phyloP scores from a whole-genome alignment of 768 basidiomycete genomes.

The Macrolepiota albuminosa region DNA sequence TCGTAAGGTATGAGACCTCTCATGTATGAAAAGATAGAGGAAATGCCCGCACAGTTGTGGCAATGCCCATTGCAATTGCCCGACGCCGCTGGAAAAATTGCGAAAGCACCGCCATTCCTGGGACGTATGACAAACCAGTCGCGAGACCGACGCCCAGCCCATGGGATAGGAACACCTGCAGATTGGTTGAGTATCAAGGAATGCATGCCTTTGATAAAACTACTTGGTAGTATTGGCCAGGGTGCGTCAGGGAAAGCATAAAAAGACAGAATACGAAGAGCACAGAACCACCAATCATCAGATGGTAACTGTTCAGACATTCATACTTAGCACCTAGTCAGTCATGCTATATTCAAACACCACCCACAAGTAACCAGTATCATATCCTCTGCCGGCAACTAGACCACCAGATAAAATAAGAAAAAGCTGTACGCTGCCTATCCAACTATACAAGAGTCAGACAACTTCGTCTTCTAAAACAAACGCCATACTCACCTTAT shows the following conservation, averaged over 20 bases:
- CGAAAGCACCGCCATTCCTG: constrained; percentile 37
- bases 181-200: neutral
- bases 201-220: neutral
- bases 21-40: neutral
- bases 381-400: constrained; percentile 43
- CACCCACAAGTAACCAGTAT: constrained; percentile 48
- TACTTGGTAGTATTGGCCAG: constrained; percentile 23
- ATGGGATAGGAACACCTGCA: constrained; percentile 38
- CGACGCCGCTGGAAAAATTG: constrained; percentile 46
- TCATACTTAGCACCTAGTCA: neutral
- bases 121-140: constrained; percentile 39
- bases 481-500: constrained; percentile 13
- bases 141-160: constrained; percentile 42
- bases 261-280: constrained; percentile 4
- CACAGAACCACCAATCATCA: constrained; percentile 3
- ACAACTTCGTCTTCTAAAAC: neutral
- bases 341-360: neutral
- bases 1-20: neutral
- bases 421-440: constrained; percentile 48
- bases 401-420: constrained; percentile 40
- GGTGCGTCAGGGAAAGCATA: constrained; percentile 6
- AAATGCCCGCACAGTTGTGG: constrained; percentile 1
- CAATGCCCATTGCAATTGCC: constrained; percentile 50
- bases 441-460: constrained; percentile 21
- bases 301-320: constrained; percentile 3